phyloP scores from a whole-genome alignment of 179 eudicot species.

The Silene noctiflora region DNA sequence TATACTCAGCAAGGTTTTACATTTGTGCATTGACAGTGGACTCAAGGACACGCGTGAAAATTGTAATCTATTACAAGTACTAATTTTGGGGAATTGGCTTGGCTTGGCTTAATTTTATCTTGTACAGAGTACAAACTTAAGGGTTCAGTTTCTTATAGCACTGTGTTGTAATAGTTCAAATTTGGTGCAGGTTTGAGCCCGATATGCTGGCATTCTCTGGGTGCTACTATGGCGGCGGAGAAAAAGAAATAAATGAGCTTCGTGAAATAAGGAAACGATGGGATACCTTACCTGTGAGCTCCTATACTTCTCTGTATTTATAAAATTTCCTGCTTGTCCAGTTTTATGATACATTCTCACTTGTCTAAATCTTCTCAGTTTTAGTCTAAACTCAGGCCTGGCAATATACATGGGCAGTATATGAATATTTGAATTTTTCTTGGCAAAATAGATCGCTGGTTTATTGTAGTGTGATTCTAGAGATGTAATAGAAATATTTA shows the following conservation, averaged over 20 bases:
- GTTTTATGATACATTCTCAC: neutral
- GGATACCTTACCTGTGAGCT: constrained; percentile 93
- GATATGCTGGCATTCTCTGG: constrained; percentile 99
- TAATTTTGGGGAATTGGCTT: constrained; percentile 1
- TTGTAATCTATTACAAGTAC: no score
- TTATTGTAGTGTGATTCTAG: no score
- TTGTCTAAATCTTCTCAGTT: neutral
- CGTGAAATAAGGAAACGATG: constrained; percentile 94
- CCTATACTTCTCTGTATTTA: constrained; percentile 3
- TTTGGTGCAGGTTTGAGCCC: constrained; percentile 74
- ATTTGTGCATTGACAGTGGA: neutral
- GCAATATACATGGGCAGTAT: no score
- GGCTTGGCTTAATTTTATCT: neutral
- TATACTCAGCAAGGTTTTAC: neutral
- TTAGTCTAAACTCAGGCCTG: no score
- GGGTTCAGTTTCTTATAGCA: constrained; percentile 5
- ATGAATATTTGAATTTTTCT: no score
- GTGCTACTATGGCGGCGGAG: constrained; percentile 98
- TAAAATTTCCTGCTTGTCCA: neutral
- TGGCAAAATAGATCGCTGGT: no score
- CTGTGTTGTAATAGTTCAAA: constrained; percentile 9
- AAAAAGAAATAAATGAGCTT: constrained; percentile 83
- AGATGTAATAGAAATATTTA: no score
- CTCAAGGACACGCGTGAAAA: neutral
- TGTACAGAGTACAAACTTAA: neutral